Evolutionary conservation across 306 rosid genomes (phyloP).

Genomic region (Trifolium repens): DNA sequence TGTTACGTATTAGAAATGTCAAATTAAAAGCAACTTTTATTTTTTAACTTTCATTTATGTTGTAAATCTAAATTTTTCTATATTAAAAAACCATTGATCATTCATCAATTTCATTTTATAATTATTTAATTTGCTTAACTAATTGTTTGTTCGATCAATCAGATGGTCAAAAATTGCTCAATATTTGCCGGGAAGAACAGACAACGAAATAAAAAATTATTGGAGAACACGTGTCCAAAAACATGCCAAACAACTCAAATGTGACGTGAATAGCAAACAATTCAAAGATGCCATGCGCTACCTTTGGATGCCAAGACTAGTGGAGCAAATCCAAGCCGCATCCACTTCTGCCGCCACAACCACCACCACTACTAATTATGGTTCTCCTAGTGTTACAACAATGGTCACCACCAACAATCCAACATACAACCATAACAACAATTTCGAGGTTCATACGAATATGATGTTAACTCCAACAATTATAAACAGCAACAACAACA

Average conservation of each 20-base stretch:
- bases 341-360: constrained; percentile 31
- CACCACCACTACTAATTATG: not conserved
- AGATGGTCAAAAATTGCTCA: constrained; percentile 99
- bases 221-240: constrained; percentile 98
- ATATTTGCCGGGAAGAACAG: constrained; percentile 87
- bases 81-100: not conserved
- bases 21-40: not conserved
- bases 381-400: constrained; percentile 27
- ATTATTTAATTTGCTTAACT: not conserved
- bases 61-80: not conserved
- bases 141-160: not conserved
- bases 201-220: constrained; percentile 89
- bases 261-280: constrained; percentile 97
- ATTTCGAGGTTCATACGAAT: constrained; percentile 41
- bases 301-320: constrained; percentile 96
- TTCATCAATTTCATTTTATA: not conserved
- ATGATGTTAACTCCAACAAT: constrained; percentile 40
- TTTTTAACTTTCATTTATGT: not conserved
- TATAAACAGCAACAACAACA: constrained; percentile 42
- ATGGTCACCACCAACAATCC: not conserved
- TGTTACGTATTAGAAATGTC: not conserved
- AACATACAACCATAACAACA: constrained; percentile 31
- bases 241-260: constrained; percentile 96
- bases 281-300: constrained; percentile 97
- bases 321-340: constrained; percentile 87